Percentiles rank a stretch among this genome's conserved stretches.
Conservation (phyloP, 108 stramenopile genomes). For the Mayamaea pseudoterrestris region DNA sequence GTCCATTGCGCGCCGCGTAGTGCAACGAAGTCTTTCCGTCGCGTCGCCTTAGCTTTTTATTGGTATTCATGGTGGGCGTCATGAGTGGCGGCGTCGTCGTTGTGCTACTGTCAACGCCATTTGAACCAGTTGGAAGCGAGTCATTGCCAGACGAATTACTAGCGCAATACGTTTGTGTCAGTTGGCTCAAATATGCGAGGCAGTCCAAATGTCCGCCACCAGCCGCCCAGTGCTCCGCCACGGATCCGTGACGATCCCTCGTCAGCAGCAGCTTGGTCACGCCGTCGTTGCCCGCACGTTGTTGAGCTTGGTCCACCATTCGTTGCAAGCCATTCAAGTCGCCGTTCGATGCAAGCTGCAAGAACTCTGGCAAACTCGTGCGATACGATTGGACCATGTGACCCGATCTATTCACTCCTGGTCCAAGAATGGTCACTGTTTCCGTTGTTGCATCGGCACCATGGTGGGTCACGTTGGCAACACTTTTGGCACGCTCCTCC, state of each 20-base stretch:
- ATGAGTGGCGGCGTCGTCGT: no score
- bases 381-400: slow-evolving; percentile 34
- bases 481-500: slow-evolving; percentile 13
- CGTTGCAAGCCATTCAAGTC: slow-evolving; percentile 17
- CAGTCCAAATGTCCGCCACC: slow-evolving; percentile 72
- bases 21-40: slow-evolving; percentile 84
- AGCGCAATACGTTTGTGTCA: slow-evolving; percentile 4
- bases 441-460: slow-evolving; percentile 3
- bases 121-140: background rate
- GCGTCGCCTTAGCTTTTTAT: slow-evolving; percentile 42
- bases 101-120: background rate
- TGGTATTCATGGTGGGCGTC: no score
- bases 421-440: background rate
- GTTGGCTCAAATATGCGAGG: slow-evolving; percentile 35
- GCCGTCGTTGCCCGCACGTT: slow-evolving; percentile 1
- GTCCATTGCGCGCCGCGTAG: slow-evolving; percentile 79
- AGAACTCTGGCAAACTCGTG: slow-evolving; percentile 53
- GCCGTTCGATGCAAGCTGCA: slow-evolving; percentile 61
- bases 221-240: slow-evolving; percentile 79
- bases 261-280: slow-evolving; percentile 20
- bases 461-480: no score
- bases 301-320: slow-evolving; percentile 12
- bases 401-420: slow-evolving; percentile 34
- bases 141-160: background rate
- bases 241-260: slow-evolving; percentile 61